Base-by-base conservation (phyloP, 768 basidiomycete species). In the Suillus subaureus region DNA sequence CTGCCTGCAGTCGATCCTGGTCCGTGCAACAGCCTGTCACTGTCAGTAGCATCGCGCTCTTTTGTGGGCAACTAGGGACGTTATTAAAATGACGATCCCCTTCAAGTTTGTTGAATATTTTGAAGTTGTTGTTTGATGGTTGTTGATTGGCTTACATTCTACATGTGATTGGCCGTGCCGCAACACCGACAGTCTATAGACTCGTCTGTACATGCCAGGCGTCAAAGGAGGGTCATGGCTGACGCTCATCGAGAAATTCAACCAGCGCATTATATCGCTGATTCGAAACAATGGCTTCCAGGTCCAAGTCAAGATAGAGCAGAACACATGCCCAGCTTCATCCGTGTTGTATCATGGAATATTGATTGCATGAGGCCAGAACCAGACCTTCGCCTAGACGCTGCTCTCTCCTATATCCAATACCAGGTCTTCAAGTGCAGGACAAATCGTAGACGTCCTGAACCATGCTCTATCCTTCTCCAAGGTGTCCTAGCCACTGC, bases 321-420 rank as follows among this genome's bases (percentile, higher is more conserved):
- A 15, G 23, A 39, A 8, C 23, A 28, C 9, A 58, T 72, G 62
- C 80, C 81, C 35, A 61, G 76, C 42, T 74, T 73, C 52, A 73
- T 89, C 67, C 78, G 77, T 58, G 72, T 91, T 49, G 74, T 90
- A 67, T 85, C 87, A 28, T 91, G 89, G 89, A 90, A 91, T 73
- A 72, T 90, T 64, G 83, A 87, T 70, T 84, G 81, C 69, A 66
- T 70, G 45, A 72, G 72, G 35, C 64, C 71, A 0, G 68, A 80
- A 43, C 65, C 67, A 15, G 72, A 71, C 49, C 77, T 77, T 62
- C 83, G 89, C 8, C 76, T 87, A 58, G 65, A 67, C 2, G 71
- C 78, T 6, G 79, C 80, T 23, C 77, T 90, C 61, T 76, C 80
- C 9, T 80, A 89, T 71, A 77, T 90, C 64, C 81, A 84, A 69